These are phyloP conservation scores for Carex arenaria DNA, from an alignment of 202 grass and related monocot species.

Conservation along the genomic window DNA sequence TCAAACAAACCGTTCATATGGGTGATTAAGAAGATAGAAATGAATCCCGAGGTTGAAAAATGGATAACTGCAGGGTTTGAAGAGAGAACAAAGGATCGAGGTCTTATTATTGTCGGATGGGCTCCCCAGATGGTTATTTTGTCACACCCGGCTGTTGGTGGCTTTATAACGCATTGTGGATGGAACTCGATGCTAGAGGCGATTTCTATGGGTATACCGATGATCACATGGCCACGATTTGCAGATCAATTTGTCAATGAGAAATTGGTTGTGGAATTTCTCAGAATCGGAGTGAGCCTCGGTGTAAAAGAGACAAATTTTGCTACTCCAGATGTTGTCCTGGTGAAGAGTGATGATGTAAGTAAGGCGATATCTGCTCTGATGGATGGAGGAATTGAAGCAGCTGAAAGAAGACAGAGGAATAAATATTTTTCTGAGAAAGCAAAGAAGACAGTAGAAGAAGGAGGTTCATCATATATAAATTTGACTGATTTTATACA, in stretches of 20 bases:
- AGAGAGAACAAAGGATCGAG: conserved; percentile 20
- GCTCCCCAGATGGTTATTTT: conserved; percentile 53
- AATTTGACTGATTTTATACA: conserved; percentile 28
- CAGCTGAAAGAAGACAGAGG: conserved; percentile 11
- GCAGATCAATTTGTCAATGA: conserved; percentile 58
- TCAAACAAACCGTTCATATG: conserved; percentile 39
- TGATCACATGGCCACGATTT: conserved; percentile 52
- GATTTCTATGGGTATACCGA: conserved; percentile 34
- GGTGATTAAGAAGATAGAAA: conserved; percentile 28
- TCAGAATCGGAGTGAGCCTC: conserved; percentile 29
- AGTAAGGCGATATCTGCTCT: conserved; percentile 19
- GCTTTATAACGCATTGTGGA: conserved; percentile 45
- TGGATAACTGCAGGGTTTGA: conserved; percentile 27
- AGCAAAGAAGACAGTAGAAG: conserved; percentile 26
- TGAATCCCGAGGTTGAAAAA: background rate
- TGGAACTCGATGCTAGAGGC: conserved; percentile 50
- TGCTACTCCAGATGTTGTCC: background rate
- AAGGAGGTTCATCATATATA: conserved; percentile 31
- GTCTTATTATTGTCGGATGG: conserved; percentile 46
- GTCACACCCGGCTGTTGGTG: conserved; percentile 34
- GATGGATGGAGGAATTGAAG: conserved; percentile 36
- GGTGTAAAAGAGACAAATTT: conserved; percentile 23
- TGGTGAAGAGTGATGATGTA: conserved; percentile 16
- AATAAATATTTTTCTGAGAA: conserved; percentile 17
- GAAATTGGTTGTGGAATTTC: conserved; percentile 39